Conservation (phyloP, 768 basidiomycete species). For the Hygrocybe coccinea region DNA sequence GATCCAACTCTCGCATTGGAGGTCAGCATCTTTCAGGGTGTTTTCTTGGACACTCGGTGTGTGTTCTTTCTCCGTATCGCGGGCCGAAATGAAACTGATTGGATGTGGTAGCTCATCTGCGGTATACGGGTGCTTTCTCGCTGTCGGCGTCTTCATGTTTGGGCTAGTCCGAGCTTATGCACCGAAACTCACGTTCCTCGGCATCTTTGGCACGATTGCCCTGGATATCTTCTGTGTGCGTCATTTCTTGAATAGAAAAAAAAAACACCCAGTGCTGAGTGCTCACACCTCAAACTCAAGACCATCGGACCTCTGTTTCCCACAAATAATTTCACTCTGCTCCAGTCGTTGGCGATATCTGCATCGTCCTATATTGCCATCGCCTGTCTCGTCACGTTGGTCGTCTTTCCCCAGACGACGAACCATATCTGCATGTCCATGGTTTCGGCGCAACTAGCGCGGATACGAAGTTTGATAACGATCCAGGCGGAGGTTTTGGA, state of each 20-base stretch:
- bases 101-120: constrained; percentile 32
- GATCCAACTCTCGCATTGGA: constrained; percentile 20
- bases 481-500: constrained; percentile 19
- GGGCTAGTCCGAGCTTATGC: constrained; percentile 35
- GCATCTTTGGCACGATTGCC: constrained; percentile 43
- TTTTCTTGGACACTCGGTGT: constrained; percentile 42
- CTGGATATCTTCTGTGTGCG: constrained; percentile 36
- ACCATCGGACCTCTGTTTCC: constrained; percentile 31
- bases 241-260: no score
- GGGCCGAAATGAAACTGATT: not conserved
- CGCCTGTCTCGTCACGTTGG: constrained; percentile 33
- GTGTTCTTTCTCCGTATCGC: no score
- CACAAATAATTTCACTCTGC: constrained; percentile 36
- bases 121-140: constrained; percentile 42
- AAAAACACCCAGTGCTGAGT: no score
- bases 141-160: constrained; percentile 39
- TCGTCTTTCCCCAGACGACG: constrained; percentile 43
- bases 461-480: not conserved
- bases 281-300: not conserved
- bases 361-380: constrained; percentile 38
- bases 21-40: constrained; percentile 31
- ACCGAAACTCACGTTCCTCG: constrained; percentile 38
- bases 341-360: constrained; percentile 39
- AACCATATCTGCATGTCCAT: constrained; percentile 26
- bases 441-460: not conserved